Evolutionary conservation across 2,329 filamentous ascomycete genomes (phyloP).

Genomic region (Paecilomyces formosus): DNA sequence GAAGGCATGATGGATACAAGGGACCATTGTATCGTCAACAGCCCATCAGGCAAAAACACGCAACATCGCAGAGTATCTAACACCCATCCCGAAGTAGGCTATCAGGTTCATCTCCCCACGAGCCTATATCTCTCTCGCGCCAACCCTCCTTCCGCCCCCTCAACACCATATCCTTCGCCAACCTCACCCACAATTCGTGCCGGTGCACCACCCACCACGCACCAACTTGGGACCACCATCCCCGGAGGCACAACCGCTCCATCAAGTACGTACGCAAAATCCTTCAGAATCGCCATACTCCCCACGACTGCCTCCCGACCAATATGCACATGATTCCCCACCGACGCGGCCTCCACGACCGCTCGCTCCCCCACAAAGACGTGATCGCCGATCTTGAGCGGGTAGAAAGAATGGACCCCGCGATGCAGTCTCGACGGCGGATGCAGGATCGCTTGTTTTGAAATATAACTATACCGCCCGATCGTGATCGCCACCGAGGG

Average conservation of each 20-base stretch:
- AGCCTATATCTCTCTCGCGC: conserved; percentile 34
- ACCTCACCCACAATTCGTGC: conserved; percentile 76
- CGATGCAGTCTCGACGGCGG: conserved; percentile 79
- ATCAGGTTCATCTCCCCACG: conserved; percentile 22
- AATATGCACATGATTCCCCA: conserved; percentile 82
- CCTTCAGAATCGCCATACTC: conserved; percentile 86
- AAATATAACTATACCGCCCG: conserved; percentile 85
- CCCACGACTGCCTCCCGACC: conserved; percentile 70
- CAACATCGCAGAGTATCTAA: background rate
- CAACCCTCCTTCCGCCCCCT: conserved; percentile 38
- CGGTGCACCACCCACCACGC: conserved; percentile 77
- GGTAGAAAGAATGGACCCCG: conserved; percentile 59
- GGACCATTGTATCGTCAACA: background rate
- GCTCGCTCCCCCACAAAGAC: conserved; percentile 75
- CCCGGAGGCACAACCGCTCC: conserved; percentile 74
- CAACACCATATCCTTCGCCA: conserved; percentile 39
- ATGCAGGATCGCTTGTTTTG: conserved; percentile 66
- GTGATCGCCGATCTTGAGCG: conserved; percentile 88
- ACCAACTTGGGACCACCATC: conserved; percentile 90
- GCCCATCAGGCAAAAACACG: background rate
- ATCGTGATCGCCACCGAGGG: conserved; percentile 62
- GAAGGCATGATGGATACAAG: background rate
- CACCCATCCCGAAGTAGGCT: background rate
- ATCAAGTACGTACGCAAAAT: conserved; percentile 82
- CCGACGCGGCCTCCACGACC: conserved; percentile 72